Conservation (phyloP, 2,329 filamentous ascomycete species). For the Pestalotiopsis sp. region DNA sequence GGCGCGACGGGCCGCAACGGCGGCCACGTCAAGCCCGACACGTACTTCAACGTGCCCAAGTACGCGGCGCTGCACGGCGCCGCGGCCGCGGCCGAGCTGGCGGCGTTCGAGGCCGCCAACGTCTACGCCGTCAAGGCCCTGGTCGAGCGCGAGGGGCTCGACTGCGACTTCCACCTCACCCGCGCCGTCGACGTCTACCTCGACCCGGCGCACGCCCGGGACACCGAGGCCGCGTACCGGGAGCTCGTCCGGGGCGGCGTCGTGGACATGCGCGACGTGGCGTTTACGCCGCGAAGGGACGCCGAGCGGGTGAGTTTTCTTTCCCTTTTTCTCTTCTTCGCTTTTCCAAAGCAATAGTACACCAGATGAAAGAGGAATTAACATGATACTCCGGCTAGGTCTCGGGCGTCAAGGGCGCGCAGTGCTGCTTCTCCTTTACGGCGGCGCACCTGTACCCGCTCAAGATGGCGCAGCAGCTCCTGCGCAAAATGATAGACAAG, state of each 20-base stretch:
- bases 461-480: conserved; percentile 21
- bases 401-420: conserved; percentile 33
- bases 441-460: conserved; percentile 21
- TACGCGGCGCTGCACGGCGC: conserved; percentile 26
- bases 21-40: conserved; percentile 38
- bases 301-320: conserved; percentile 30
- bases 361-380: too few species aligned
- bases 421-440: conserved; percentile 28
- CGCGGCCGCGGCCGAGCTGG: conserved; percentile 31
- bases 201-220: conserved; percentile 2
- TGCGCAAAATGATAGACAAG: conserved; percentile 10
- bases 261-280: conserved; percentile 30
- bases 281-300: conserved; percentile 26
- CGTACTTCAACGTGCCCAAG: conserved; percentile 28
- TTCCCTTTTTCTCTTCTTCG: background rate
- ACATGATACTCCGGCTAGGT: conserved; percentile 14
- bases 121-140: conserved; percentile 35
- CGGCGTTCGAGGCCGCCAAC: conserved; percentile 31
- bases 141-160: conserved; percentile 39
- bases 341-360: too few species aligned
- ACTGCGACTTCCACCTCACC: conserved; percentile 47
- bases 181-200: conserved; percentile 30
- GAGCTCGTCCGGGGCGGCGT: conserved; percentile 31
- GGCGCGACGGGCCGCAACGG: conserved; percentile 30
- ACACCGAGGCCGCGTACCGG: background rate